A percentile compares a stretch with the other conserved stretches of the same genome.
Conservation (phyloP, 1,139 yeast species). For the Kodamaea sp. region DNA sequence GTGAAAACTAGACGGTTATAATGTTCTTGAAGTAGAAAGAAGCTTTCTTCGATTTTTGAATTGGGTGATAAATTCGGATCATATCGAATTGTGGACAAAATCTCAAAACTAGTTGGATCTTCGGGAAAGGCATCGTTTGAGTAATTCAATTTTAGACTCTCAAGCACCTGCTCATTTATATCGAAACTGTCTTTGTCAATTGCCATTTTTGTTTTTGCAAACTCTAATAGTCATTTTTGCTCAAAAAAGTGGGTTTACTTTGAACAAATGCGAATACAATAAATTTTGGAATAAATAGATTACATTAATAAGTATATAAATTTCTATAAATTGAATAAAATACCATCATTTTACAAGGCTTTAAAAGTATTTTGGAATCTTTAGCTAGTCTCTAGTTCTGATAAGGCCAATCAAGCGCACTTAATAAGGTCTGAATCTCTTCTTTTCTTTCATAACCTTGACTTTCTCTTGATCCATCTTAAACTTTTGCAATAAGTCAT, state of each 20-base stretch:
- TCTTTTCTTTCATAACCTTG: constrained; percentile 70
- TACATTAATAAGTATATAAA: too few species aligned
- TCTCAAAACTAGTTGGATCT: constrained; percentile 39
- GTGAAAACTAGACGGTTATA: constrained; percentile 54
- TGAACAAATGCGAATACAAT: too few species aligned
- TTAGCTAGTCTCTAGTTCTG: too few species aligned
- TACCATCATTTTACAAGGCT: too few species aligned
- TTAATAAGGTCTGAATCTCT: constrained; percentile 79
- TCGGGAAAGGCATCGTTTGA: constrained; percentile 17
- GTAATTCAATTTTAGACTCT: constrained; percentile 12
- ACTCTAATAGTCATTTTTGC: too few species aligned
- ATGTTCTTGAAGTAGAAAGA: constrained; percentile 66
- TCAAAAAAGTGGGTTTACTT: too few species aligned
- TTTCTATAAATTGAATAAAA: too few species aligned
- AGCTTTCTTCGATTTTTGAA: constrained; percentile 33
- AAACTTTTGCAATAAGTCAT: constrained; percentile 75
- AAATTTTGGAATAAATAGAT: too few species aligned
- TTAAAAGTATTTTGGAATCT: too few species aligned
- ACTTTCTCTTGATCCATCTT: constrained; percentile 89
- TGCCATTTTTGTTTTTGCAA: too few species aligned
- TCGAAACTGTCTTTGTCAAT: too few species aligned
- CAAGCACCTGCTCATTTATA: too few species aligned
- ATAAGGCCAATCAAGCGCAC: neutral
- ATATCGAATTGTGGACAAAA: constrained; percentile 68
- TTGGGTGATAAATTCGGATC: constrained; percentile 50